Base-by-base conservation (phyloP, 2,329 filamentous ascomycete genomes). In the Talaromyces verruculosus region DNA sequence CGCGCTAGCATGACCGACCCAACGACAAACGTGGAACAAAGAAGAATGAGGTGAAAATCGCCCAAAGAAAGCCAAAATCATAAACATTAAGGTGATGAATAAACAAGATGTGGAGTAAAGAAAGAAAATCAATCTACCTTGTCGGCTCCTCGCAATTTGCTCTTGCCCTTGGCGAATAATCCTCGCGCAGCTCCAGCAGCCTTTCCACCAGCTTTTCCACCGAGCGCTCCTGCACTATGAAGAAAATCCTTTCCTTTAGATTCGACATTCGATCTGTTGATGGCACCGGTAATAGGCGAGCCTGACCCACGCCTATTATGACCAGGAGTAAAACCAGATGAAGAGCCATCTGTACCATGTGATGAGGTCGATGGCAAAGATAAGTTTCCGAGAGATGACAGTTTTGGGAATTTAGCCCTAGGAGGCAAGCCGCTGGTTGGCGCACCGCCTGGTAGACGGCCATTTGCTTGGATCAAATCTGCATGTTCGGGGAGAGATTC, bases 191-290 rank as follows among this genome's bases (percentile, higher is more conserved):
- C 92, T 75, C 92, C 65, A 68, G 87, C 85, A 39, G 87, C 88
- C 73, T 89, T 89, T 30, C 88, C 65, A 69, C 87, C 85, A 37
- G 87, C 88, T 73, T 89, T 89, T 28, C 88, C 88, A 67, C 88
- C 86, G 66, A 90, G 81, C 19, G 87, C 81, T 63, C 92, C 92
- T 64, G 93, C 93, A 25, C 90, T 89, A 70, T 95, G 91, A 75
- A 97, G 84, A 33, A 97, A 82, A 72, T 96, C 93, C 81, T 97
- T 97, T 76, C 93, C 89, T 82, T 93, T 94, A 45, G 89, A 86
- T 71, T 92, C 90, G 76, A 93, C 87, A 73, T 90, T 87, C 69
- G 85, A 83, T 67, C 85, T 80, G 59, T 86, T 86, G 65, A 80
- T 78, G 68, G 78, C 78, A 28, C 74, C 73, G 55, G 76, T 74